These are phyloP conservation scores for Sedum album DNA, from an alignment of 164 flowering plant genomes.

Conservation along the genomic window DNA sequence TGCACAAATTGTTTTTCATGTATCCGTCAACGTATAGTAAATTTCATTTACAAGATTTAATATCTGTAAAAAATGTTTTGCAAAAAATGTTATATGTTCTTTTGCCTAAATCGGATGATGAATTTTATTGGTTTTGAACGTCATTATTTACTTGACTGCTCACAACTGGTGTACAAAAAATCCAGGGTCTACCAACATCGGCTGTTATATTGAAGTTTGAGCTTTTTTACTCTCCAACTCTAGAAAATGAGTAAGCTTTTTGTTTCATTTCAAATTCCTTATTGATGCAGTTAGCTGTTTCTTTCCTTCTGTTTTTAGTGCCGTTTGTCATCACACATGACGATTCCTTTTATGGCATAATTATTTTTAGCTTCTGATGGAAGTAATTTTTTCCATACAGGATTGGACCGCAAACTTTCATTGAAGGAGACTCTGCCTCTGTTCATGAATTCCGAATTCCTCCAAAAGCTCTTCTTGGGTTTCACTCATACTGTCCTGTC, in stretches of 20 bases:
- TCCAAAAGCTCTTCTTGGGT: constrained; percentile 86
- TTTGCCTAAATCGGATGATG: no score
- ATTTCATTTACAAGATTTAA: no score
- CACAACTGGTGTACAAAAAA: constrained; percentile 7
- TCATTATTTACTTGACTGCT: neutral
- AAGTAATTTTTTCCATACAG: constrained; percentile 24
- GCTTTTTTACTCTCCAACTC: constrained; percentile 71
- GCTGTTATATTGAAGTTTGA: constrained; percentile 87
- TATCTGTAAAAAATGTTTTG: no score
- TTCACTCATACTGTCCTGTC: constrained; percentile 95
- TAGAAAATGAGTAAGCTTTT: constrained; percentile 52
- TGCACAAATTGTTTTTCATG: neutral
- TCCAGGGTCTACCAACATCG: constrained; percentile 58
- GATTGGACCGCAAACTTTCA: constrained; percentile 33
- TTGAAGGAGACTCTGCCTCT: constrained; percentile 58
- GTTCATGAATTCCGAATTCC: constrained; percentile 93
- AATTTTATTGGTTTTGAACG: neutral
- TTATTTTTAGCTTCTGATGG: no score
- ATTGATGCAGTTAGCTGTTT: neutral
- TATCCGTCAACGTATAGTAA: neutral
- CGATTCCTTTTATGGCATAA: no score
- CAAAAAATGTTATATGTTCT: no score
- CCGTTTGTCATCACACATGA: neutral
- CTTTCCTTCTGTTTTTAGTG: neutral
- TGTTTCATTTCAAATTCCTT: no score